Evolutionary conservation across 1,284 basidiomycete genomes (phyloP), one percentile per base, ranked within the genome.

Genomic region (Naganishia liquefaciens): DNA sequence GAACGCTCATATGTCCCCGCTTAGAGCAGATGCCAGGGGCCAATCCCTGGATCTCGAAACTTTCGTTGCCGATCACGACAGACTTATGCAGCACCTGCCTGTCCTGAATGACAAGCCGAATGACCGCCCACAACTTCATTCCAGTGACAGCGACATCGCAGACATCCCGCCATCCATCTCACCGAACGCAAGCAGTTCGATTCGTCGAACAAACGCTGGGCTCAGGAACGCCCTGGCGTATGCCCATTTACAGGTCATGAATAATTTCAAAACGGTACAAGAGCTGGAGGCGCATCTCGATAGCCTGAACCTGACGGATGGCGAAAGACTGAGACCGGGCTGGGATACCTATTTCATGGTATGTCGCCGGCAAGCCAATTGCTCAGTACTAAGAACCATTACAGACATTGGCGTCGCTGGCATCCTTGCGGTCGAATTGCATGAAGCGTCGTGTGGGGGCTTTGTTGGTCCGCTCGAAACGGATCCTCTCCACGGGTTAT

Each of bases 271-370:
- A 2, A 80, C 82, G 11, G 70, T 90, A 2, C 68, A 80, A 3
- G 81, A 80, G 1, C 80, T 98, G 0, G 80, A 88, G 71, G 70
- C 76, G 10, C 82, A 93, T 72, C 81, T 97, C 0, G 85, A 88
- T 62, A 71, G 80, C 0, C 72, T 96, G 37, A 82, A 94, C 73
- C 77, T 94, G 5, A 72, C 86, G 23, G 84, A 93, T 72, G 79
- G 83, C 7, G 86, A 89, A 70, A 84, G 90, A 55, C 79, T 96
- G 40, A 82, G 93, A 42, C 93, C 93, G 0, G 84, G 85, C 9
- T 97, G 93, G 93, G 93, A 97, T 76, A 86, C 87, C 0, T 97
- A 97, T 80, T 97, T 97, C 76, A 97, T 96, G 93, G 90, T 87
- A 68, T 65, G 83, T 72, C 28, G 33, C 33, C 13, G 33, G 33